Evolutionary conservation across 2,329 filamentous ascomycete species (phyloP).

Genomic region (Hymenoscyphus albidus): DNA sequence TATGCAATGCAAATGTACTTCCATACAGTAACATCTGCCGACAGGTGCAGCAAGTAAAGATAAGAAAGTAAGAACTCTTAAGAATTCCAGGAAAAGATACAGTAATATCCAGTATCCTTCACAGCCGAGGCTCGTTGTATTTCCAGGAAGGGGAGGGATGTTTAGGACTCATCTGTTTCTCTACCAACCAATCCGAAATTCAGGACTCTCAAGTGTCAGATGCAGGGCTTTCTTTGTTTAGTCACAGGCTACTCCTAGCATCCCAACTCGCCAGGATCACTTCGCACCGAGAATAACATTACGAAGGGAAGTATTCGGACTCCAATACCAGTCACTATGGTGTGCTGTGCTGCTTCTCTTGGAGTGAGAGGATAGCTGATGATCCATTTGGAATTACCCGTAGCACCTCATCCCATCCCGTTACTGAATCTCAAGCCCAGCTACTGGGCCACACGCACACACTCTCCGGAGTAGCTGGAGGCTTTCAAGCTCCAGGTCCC

Average conservation of each 20-base stretch:
- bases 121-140: background rate
- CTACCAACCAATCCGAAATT: background rate
- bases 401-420: background rate
- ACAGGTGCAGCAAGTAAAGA: constrained; percentile 2
- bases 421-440: background rate
- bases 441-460: background rate
- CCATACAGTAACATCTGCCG: background rate
- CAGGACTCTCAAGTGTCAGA: constrained; percentile 1
- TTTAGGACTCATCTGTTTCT: background rate
- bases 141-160: background rate
- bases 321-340: background rate
- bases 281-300: background rate
- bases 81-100: background rate
- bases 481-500: background rate
- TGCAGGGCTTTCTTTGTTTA: constrained; percentile 1
- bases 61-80: background rate
- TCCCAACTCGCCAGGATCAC: background rate
- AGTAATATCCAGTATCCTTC: background rate
- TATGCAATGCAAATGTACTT: background rate
- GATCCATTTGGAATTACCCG: background rate
- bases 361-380: background rate
- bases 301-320: background rate
- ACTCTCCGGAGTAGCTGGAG: no score
- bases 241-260: background rate
- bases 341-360: background rate